Base-by-base conservation (phyloP, 176 grass and related monocot genomes). In the Pharus latifolius region DNA sequence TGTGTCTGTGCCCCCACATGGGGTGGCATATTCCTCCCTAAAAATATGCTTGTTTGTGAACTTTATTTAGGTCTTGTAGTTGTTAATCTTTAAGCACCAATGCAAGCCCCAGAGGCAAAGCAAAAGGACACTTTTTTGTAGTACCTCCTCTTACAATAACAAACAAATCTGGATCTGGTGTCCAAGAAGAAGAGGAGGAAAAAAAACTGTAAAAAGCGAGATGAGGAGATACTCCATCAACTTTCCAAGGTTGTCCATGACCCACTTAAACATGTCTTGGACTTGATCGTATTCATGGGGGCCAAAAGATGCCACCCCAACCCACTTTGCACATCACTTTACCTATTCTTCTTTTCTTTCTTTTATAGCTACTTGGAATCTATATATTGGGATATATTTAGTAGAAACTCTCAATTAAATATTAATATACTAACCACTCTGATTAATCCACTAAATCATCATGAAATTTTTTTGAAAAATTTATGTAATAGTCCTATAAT, bases 171-270 rank as follows among this genome's bases (percentile, higher is more conserved):
- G 48, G 63, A 78, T 78, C 10, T 63, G 26, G 16, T 55, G 57
- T 49, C 77, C 29, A 63, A 68, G 78, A 49, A 51, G 16, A 14
- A 48, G n/a, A 33, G 17, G 22, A 23, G 6, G 16, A 6, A 35
- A n/a, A 72, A 40, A 60, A 28, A 72, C 18, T 1, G 49, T 40
- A 7, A 10, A 65, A 65, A 65, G 59, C 4, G 59, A 35, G 68
- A 13, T 2, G 49, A 47, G 35, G 59, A 73, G 68, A 38, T 80
- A n/a, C n/a, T 49, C 57, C 68, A 46, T 47, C 59, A n/a, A n/a
- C 73, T 80, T 80, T 38, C 68, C 68, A 80, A 80, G 68, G 68
- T 65, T 56, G 49, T 57, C 27, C 50, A 30, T 45, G 77, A 53
- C 78, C 78, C 78, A 48, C 78, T 61, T 20, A 38, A 56, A 80